Evolutionary conservation across 352 stramenopile genomes (phyloP), one percentile per base, ranked within the genome.

Genomic region (Phytophthora fragariaefolia): DNA sequence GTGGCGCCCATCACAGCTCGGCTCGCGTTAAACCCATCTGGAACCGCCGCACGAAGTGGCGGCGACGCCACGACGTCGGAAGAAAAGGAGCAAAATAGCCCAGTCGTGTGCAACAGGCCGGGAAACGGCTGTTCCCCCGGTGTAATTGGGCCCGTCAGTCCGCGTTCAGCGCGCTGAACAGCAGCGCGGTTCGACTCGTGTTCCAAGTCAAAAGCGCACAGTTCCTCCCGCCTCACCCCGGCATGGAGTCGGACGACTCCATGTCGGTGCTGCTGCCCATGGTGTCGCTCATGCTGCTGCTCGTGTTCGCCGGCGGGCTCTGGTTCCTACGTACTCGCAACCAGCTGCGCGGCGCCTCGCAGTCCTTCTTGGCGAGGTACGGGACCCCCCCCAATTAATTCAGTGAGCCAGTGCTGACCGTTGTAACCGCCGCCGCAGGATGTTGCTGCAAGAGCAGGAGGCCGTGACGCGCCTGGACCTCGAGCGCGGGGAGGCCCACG

Each of bases 251-350:
- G 9, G 66, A 78, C 34, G 58, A 63, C 22, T 78, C 71, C 42
- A 90, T 93, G 80, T 82, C 86, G 53, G 70, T 91, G 42, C 76
- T 93, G 60, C 77, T 93, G 36, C 79, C 80, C 28, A 77, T 93
- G 68, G 78, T 93, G 69, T 72, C 82, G 15, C 58, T 89, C 42
- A 81, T 89, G 52, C 73, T 93, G 54, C 64, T 93, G 63, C 73
- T 91, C 53, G 71, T 93, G 42, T 76, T 93, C 24, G 60, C 83
- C 27, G 82, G 82, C 28, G 82, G 80, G 0, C 69, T 91, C 34
- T 93, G 89, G 63, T 74, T 93, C 60, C 64, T 93, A 24, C 82
- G 81, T 48, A 78, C 84, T 32, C 85, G 77, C 26, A 64, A 76
- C 24, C 66, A 74, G 43, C 30, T 79, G 3, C 65, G 65, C 9